Percentiles rank a stretch among this genome's conserved stretches.
These are phyloP conservation scores for Sapria himalayana DNA, from an alignment of 345 rosid genomes.

Conservation along the genomic window DNA sequence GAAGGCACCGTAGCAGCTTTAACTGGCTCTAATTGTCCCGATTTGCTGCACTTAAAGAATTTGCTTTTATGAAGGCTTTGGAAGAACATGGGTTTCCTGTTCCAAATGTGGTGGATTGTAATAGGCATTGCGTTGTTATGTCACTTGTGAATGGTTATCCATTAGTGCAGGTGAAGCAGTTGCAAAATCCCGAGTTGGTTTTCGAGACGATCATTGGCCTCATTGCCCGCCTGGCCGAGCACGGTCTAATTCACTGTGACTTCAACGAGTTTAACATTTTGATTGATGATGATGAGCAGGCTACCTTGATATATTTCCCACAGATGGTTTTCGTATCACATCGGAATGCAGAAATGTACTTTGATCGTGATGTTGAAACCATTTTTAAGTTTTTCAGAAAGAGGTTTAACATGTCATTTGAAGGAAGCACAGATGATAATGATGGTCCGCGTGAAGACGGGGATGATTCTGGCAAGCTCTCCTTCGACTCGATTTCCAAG, in stretches of 20 bases:
- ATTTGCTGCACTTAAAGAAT: no score
- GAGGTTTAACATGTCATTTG: conserved; percentile 51
- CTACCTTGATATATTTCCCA: conserved; percentile 88
- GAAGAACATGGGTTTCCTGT: conserved; percentile 76
- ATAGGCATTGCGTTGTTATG: conserved; percentile 90
- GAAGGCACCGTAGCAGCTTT: no score
- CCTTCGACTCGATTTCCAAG: conserved; percentile 46
- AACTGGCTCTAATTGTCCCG: no score
- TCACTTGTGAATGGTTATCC: conserved; percentile 84
- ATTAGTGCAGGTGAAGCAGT: conserved; percentile 76
- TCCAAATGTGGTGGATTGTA: conserved; percentile 78
- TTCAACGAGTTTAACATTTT: conserved; percentile 90
- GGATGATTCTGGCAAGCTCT: conserved; percentile 43
- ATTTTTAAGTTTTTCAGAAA: conserved; percentile 62
- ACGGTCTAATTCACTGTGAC: conserved; percentile 90
- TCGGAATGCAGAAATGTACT: conserved; percentile 87
- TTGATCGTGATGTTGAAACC: conserved; percentile 81
- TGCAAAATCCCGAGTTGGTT: conserved; percentile 58
- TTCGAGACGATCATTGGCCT: conserved; percentile 60
- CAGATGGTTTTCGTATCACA: conserved; percentile 98
- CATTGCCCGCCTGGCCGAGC: conserved; percentile 69
- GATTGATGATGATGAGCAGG: conserved; percentile 84
- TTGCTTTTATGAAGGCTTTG: no score
- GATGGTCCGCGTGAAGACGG: conserved; percentile 22
- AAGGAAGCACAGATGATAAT: conserved; percentile 20